Evolutionary conservation across 2,329 filamentous ascomycete genomes (phyloP).

Genomic region (Torrubiella hemipterigena): DNA sequence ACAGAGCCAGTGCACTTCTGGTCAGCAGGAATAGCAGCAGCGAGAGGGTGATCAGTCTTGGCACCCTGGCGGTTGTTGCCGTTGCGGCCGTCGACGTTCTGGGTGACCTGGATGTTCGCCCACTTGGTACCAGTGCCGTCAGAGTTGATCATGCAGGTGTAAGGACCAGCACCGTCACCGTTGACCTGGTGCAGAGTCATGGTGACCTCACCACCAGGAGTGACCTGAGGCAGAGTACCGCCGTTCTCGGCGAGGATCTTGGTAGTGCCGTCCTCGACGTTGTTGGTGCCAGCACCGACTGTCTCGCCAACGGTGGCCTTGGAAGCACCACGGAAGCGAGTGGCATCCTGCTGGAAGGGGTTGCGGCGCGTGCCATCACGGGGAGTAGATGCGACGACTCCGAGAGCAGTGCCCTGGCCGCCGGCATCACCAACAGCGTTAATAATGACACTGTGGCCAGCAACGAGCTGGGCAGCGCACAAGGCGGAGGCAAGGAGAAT

Average conservation of each 20-base stretch:
- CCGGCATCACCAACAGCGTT: constrained; percentile 44
- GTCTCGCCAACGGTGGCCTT: constrained; percentile 47
- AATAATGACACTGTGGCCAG: constrained; percentile 50
- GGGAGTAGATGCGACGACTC: constrained; percentile 41
- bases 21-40: constrained; percentile 40
- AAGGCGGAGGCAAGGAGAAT: constrained; percentile 33
- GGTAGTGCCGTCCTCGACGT: constrained; percentile 42
- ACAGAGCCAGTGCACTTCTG: constrained; percentile 48
- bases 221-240: constrained; percentile 44
- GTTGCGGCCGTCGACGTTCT: constrained; percentile 15
- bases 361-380: constrained; percentile 47
- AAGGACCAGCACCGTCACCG: constrained; percentile 53
- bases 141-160: constrained; percentile 51
- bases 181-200: constrained; percentile 61
- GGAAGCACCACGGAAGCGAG: constrained; percentile 43
- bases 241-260: constrained; percentile 47
- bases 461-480: constrained; percentile 40
- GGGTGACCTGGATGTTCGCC: constrained; percentile 39
- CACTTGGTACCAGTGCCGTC: constrained; percentile 44
- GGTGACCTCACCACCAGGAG: constrained; percentile 39
- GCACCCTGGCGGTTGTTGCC: constrained; percentile 30
- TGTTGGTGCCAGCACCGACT: constrained; percentile 41
- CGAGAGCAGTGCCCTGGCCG: constrained; percentile 39
- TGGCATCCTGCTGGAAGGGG: constrained; percentile 54
- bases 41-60: constrained; percentile 36